These are phyloP conservation scores for Barnettozyma populi DNA, from an alignment of 805 yeast genomes.

Conservation along the genomic window DNA sequence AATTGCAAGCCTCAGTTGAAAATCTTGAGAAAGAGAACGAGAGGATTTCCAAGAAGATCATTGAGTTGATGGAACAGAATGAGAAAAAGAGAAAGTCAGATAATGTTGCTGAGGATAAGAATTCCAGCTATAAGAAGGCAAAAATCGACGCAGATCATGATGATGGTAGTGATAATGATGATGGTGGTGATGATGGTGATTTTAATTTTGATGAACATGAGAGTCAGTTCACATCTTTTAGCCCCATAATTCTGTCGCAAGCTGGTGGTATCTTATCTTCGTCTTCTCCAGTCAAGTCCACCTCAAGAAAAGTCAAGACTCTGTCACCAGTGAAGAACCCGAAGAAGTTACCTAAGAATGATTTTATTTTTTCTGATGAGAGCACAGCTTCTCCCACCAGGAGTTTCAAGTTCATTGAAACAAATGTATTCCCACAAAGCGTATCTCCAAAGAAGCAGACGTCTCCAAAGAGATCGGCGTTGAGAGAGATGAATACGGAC, in stretches of 20 bases:
- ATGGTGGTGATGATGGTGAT: constrained; percentile 7
- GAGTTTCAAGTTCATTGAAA: constrained; percentile 17
- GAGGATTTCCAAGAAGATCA: constrained; percentile 12
- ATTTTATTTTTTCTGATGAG: background rate
- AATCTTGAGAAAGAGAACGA: constrained; percentile 12
- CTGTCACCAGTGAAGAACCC: background rate
- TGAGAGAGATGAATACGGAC: constrained; percentile 15
- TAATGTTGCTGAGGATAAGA: background rate
- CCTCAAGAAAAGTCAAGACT: background rate
- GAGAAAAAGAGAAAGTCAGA: constrained; percentile 18
- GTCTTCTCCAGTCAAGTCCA: background rate
- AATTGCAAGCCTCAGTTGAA: constrained; percentile 1
- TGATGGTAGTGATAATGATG: too few species aligned
- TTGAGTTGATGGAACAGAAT: constrained; percentile 8
- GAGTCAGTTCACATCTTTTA: constrained; percentile 10
- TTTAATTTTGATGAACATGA: constrained; percentile 12
- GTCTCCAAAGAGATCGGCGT: constrained; percentile 15
- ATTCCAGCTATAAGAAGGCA: background rate
- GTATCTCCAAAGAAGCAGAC: constrained; percentile 10
- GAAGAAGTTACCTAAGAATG: background rate
- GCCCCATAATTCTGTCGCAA: constrained; percentile 15
- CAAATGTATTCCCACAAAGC: constrained; percentile 7
- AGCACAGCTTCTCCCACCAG: constrained; percentile 12
- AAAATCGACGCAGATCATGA: constrained; percentile 4
- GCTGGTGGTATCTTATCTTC: background rate